A percentile compares a stretch with the other conserved stretches of the same genome.
Conservation (phyloP, 106 monocot species). For the Dendrobium catenatum region DNA sequence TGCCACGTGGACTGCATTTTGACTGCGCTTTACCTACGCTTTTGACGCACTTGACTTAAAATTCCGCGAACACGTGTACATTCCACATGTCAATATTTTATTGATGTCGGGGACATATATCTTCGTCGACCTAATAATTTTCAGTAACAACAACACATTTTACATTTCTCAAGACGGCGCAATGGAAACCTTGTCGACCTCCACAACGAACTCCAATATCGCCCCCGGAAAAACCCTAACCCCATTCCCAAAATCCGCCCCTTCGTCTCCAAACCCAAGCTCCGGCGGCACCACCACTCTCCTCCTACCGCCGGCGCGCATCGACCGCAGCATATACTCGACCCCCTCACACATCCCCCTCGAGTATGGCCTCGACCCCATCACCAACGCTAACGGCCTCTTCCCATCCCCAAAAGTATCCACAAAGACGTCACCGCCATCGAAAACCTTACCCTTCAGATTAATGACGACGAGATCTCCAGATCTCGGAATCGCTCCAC, state of each 20-base stretch:
- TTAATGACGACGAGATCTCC: slow-evolving; percentile 85
- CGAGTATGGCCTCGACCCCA: slow-evolving; percentile 91
- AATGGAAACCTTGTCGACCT: slow-evolving; percentile 82
- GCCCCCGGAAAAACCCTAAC: slow-evolving; percentile 40
- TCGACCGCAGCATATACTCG: slow-evolving; percentile 53
- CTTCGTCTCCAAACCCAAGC: slow-evolving; percentile 75
- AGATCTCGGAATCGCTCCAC: slow-evolving; percentile 45
- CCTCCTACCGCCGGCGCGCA: slow-evolving; percentile 88
- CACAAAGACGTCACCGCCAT: slow-evolving; percentile 41
- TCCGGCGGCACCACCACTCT: slow-evolving; percentile 59
- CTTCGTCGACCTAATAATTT: no score
- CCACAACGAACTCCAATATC: slow-evolving; percentile 67
- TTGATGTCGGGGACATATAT: no score
- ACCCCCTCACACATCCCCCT: slow-evolving; percentile 95
- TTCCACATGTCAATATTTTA: no score
- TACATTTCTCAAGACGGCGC: slow-evolving; percentile 42
- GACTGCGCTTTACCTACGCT: no score
- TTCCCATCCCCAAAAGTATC: slow-evolving; percentile 69
- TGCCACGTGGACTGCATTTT: no score
- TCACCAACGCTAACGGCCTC: slow-evolving; percentile 75
- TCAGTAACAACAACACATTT: no score
- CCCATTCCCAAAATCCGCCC: slow-evolving; percentile 56
- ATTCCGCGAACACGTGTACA: no score
- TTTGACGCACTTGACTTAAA: no score
- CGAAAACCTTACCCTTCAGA: slow-evolving; percentile 49